Conservation (phyloP, 257 asterid genomes). For the Solanum stenotomum region DNA sequence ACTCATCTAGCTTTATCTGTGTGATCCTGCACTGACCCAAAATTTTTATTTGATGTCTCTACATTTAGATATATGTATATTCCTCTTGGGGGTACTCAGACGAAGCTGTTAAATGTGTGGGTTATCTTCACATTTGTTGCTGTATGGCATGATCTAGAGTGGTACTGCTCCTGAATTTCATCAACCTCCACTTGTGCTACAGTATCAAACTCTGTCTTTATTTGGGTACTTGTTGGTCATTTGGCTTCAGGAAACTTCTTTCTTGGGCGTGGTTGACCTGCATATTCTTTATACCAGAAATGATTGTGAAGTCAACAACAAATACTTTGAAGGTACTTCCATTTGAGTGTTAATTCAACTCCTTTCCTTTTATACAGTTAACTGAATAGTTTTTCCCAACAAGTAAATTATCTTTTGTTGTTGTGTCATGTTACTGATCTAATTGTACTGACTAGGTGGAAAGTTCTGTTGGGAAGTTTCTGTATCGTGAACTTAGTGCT, state of each 20-base stretch:
- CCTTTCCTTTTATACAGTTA: neutral
- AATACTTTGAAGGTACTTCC: slow-evolving; percentile 46
- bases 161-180: slow-evolving; percentile 35
- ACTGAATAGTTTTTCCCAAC: neutral
- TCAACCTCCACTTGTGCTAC: slow-evolving; percentile 2
- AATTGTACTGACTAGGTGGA: slow-evolving; percentile 37
- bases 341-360: neutral
- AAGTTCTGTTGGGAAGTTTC: slow-evolving; percentile 45
- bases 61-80: slow-evolving; percentile 74
- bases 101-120: slow-evolving; percentile 90
- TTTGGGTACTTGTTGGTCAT: slow-evolving; percentile 8
- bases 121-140: slow-evolving; percentile 96
- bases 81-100: slow-evolving; percentile 88
- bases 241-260: slow-evolving; percentile 78
- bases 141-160: slow-evolving; percentile 93
- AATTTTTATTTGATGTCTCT: neutral
- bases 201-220: slow-evolving; percentile 1
- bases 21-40: neutral
- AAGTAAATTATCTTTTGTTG: neutral
- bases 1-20: neutral
- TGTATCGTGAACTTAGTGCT: slow-evolving; percentile 88
- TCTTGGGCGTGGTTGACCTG: slow-evolving; percentile 99
- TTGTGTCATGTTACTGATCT: slow-evolving; percentile 5
- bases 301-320: slow-evolving; percentile 69
- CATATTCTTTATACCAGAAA: slow-evolving; percentile 85